phyloP scores from a whole-genome alignment of 1,284 basidiomycete species.

The Lentinula novae-zelandiae region DNA sequence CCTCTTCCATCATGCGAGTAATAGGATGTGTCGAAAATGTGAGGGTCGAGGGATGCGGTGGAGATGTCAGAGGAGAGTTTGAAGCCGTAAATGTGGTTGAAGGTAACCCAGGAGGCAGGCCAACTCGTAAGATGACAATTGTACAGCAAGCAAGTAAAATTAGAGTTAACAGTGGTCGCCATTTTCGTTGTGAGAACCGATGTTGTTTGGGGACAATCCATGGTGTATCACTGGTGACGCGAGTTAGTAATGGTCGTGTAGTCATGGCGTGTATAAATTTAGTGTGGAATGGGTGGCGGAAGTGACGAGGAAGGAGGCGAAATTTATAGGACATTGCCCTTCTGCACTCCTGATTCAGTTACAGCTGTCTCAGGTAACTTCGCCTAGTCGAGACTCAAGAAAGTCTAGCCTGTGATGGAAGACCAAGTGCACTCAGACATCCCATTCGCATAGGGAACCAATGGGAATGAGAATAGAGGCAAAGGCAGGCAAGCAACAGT shows the following conservation, averaged over 20 bases:
- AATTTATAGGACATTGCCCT: neutral
- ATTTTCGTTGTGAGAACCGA: neutral
- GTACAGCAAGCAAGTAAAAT: neutral
- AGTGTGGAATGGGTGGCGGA: neutral
- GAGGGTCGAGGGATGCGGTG: neutral
- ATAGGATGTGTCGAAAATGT: slow-evolving; percentile 63
- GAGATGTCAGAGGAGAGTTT: neutral
- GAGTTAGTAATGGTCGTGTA: neutral
- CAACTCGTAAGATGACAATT: neutral
- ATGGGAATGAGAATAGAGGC: neutral
- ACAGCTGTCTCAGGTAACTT: neutral
- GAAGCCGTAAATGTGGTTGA: neutral
- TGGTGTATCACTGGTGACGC: neutral
- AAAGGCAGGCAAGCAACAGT: too few relatives aligned
- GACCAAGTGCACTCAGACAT: neutral
- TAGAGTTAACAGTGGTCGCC: neutral
- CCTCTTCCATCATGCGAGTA: slow-evolving; percentile 75
- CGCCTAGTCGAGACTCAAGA: neutral
- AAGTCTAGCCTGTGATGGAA: neutral
- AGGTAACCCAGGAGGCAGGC: neutral
- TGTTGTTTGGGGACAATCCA: neutral
- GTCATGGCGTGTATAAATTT: neutral
- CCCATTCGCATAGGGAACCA: neutral
- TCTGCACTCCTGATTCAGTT: neutral
- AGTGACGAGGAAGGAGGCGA: neutral